Evolutionary conservation across 371 early-diverging fungal genomes (phyloP), one percentile per base, ranked within the genome.

Genomic region (Apophysomyces trapeziformis): DNA sequence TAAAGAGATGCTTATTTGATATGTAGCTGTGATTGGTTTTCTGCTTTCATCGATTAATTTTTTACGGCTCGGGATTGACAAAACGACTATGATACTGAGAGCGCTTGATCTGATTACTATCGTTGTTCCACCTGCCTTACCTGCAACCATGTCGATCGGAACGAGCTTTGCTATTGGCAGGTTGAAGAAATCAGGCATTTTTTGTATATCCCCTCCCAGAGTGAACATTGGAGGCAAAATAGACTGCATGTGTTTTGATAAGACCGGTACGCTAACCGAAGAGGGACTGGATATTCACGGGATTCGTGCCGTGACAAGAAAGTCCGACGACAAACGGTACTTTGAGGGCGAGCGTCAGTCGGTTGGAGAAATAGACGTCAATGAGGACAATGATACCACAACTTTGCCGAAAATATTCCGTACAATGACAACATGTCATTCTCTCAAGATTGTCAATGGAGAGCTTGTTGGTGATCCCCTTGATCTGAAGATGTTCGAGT

Each of bases 201-300:
- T 90, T 77, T 99, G 99, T 75, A 99, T 94, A 61, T 91, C 93
- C 47, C 96, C 97, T 1, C 91, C 96, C 7, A 84, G 96, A 14
- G 97, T 99, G 54, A 98, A 98, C 73, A 90, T 98, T 64, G 92
- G 97, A 43, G 99, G 99, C 44, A 95, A 95, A 68, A 80, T 99
- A 56, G 93, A 99, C 69, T 90, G 96, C 41, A 95, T 97, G 86
- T 93, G 96, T 68, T 99, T 99, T 86, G 99, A 99, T 83, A 99
- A 99, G 78, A 99, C 99, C 5, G 99, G 99, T 2, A 99, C 99
- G 5, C 76, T 99, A 57, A 99, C 99, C 1, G 96, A 98, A 72
- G 99, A 99, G 70, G 99, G 98, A 0, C 79, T 99, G 54, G 99
- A 99, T 72, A 93, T 99, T 9, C 86, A 96, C 54, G 98, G 98